phyloP scores from a whole-genome alignment of 352 stramenopile species.

The Phytophthora citrophthora region DNA sequence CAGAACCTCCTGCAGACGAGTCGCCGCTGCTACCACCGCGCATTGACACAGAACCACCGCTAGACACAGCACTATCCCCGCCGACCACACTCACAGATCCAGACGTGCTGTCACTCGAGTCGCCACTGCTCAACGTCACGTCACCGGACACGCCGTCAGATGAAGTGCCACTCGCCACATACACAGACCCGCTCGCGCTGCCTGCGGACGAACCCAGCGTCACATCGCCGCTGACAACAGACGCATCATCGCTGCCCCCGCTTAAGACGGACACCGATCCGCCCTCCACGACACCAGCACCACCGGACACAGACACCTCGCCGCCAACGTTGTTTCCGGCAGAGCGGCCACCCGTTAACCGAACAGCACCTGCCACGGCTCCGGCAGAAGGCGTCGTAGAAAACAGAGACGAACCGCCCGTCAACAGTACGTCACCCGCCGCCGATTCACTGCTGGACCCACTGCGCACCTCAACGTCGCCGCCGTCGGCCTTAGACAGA shows the following conservation, averaged over 20 bases:
- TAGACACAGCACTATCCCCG: not conserved
- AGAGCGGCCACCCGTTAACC: constrained; percentile 13
- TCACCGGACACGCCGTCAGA: not conserved
- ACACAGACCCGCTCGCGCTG: not conserved
- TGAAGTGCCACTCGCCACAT: constrained; percentile 2
- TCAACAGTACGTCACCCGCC: constrained; percentile 17
- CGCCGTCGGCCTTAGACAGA: constrained; percentile 9
- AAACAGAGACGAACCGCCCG: constrained; percentile 17
- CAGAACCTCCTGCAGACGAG: not conserved
- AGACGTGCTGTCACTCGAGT: not conserved
- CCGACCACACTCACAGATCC: not conserved
- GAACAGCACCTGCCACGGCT: constrained; percentile 16
- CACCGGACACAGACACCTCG: constrained; percentile 2
- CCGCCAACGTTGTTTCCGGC: constrained; percentile 14
- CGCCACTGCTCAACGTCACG: not conserved
- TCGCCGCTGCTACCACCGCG: not conserved
- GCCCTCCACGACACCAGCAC: not conserved
- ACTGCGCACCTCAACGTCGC: constrained; percentile 14
- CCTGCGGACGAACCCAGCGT: not conserved
- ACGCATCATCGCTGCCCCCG: not conserved
- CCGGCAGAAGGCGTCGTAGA: not conserved
- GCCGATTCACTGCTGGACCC: constrained; percentile 8
- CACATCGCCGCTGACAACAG: not conserved
- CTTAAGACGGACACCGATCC: constrained; percentile 9
- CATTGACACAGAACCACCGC: not conserved